A percentile compares a stretch with the other conserved stretches of the same genome.
phyloP scores from a whole-genome alignment of 306 rosid species.

The Vachellia collinsii region DNA sequence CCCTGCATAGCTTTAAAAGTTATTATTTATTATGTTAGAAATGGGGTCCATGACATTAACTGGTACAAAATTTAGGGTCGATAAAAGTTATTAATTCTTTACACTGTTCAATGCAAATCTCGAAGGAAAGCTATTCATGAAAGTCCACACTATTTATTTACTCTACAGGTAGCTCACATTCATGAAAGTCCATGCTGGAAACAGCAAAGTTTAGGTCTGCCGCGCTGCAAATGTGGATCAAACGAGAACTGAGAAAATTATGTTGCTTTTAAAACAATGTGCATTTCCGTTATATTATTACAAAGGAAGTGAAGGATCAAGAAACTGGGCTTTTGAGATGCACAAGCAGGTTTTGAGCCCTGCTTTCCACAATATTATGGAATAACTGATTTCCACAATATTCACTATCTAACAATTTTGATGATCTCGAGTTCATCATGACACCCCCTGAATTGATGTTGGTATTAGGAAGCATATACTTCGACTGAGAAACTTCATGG shows the following conservation, averaged over 20 bases:
- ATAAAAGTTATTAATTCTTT: too few relatives aligned
- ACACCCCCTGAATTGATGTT: too few relatives aligned
- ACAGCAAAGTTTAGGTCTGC: background rate
- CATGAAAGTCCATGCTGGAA: background rate
- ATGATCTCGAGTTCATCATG: constrained; percentile 25
- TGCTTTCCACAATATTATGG: background rate
- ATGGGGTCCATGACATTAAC: too few relatives aligned
- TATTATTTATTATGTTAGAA: too few relatives aligned
- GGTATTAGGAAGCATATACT: constrained; percentile 25
- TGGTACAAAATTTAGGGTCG: too few relatives aligned
- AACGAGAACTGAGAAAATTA: background rate
- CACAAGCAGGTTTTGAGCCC: constrained; percentile 34
- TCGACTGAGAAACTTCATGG: constrained; percentile 33
- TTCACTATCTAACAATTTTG: constrained; percentile 54
- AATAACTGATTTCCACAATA: constrained; percentile 31
- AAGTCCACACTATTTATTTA: too few relatives aligned
- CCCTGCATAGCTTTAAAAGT: too few relatives aligned
- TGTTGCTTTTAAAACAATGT: background rate
- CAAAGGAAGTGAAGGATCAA: background rate
- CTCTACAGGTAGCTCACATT: too few relatives aligned
- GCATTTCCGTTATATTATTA: background rate
- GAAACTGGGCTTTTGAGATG: constrained; percentile 35
- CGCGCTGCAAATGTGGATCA: background rate
- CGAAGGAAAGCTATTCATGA: too few relatives aligned
- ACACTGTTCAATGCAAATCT: too few relatives aligned